Conservation (phyloP, 306 rosid genomes). For the Spatholobus suberectus region DNA sequence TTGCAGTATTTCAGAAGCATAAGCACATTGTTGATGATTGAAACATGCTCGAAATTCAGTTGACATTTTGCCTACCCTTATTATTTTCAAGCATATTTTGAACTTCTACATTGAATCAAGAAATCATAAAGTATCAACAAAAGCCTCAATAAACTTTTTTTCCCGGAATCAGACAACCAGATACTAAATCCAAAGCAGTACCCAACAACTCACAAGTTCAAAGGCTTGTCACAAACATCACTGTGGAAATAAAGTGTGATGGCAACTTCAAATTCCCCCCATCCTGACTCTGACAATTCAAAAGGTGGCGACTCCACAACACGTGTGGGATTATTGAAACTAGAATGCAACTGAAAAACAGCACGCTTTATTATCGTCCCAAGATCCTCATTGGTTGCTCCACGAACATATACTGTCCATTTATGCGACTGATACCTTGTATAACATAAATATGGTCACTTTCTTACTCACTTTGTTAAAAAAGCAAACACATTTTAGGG, state of each 20-base stretch:
- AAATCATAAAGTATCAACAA: constrained; percentile 34
- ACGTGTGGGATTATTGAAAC: constrained; percentile 82
- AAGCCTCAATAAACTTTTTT: neutral
- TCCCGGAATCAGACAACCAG: neutral
- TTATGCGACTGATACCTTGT: constrained; percentile 80
- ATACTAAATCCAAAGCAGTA: constrained; percentile 41
- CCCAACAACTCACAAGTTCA: constrained; percentile 71
- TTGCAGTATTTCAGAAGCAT: constrained; percentile 29
- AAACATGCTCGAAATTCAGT: neutral
- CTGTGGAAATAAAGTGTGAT: constrained; percentile 72
- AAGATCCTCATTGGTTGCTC: constrained; percentile 77
- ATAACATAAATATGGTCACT: constrained; percentile 33
- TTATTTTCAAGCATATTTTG: constrained; percentile 20
- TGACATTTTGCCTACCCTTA: constrained; percentile 11
- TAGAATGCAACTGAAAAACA: constrained; percentile 86
- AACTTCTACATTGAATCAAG: constrained; percentile 25
- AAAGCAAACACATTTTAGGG: neutral
- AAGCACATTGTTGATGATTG: constrained; percentile 21
- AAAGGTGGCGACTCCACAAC: constrained; percentile 79
- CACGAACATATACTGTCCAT: constrained; percentile 88
- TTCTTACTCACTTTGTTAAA: neutral
- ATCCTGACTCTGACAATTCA: constrained; percentile 82
- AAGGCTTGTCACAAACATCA: constrained; percentile 79
- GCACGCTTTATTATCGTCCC: constrained; percentile 66
- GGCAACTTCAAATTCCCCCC: constrained; percentile 86